A percentile compares a stretch with the other conserved stretches of the same genome.
phyloP scores from a whole-genome alignment of 371 early-diverging fungal genomes.

The Haplosporangium sp. region DNA sequence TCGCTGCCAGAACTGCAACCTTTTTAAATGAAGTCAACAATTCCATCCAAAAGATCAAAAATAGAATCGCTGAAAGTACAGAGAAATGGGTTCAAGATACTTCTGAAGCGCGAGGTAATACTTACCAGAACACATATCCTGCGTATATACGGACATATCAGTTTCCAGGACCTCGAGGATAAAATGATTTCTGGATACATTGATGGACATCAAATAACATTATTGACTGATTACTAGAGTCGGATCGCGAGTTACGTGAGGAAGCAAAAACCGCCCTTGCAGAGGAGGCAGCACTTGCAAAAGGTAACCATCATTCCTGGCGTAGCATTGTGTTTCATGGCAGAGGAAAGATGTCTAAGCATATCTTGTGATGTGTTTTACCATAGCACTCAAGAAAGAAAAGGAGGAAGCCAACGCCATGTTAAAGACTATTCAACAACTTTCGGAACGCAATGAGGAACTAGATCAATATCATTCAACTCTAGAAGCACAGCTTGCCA shows the following conservation, averaged over 20 bases:
- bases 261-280: constrained; percentile 29
- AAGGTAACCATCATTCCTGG: constrained; percentile 13
- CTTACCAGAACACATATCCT: no score
- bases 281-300: constrained; percentile 22
- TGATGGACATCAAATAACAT: neutral
- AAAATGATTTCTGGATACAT: neutral
- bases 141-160: neutral
- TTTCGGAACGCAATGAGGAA: constrained; percentile 26
- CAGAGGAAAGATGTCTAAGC: neutral
- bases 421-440: constrained; percentile 26
- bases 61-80: constrained; percentile 34
- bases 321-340: no score
- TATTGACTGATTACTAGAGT: constrained; percentile 5
- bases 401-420: constrained; percentile 37
- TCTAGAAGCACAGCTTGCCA: constrained; percentile 24
- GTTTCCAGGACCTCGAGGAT: neutral
- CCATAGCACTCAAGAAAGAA: constrained; percentile 47
- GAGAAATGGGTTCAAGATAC: constrained; percentile 41
- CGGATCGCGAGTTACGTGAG: constrained; percentile 28
- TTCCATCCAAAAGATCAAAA: constrained; percentile 32
- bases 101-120: constrained; percentile 28
- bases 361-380: neutral
- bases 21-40: constrained; percentile 38
- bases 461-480: constrained; percentile 18
- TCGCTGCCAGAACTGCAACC: constrained; percentile 23